A percentile compares a stretch with the other conserved stretches of the same genome.
Evolutionary conservation across 176 grass and related monocot genomes (phyloP).

Genomic region (Stipa capillata): DNA sequence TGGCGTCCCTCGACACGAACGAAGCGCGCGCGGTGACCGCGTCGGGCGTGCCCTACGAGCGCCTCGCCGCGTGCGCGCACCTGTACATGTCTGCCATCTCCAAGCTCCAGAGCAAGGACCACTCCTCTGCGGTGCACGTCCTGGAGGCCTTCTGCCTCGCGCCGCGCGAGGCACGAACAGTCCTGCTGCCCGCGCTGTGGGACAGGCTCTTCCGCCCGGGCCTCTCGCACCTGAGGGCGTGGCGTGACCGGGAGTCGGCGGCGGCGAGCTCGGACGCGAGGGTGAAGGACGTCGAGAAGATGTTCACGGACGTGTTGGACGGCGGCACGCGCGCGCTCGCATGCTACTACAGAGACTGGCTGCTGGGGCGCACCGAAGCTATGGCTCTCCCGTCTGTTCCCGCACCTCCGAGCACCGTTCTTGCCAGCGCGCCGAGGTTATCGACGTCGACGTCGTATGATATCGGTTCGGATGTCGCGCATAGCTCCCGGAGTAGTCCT

Average conservation of each 20-base stretch:
- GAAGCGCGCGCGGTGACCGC: constrained; percentile 18
- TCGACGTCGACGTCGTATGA: constrained; percentile 21
- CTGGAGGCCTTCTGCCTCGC: constrained; percentile 61
- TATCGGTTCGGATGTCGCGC: constrained; percentile 24
- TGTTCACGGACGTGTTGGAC: constrained; percentile 37
- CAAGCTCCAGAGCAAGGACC: constrained; percentile 33
- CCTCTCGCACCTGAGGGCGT: constrained; percentile 46
- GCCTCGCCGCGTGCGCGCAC: constrained; percentile 35
- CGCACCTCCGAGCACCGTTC: constrained; percentile 28
- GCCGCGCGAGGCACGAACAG: constrained; percentile 36
- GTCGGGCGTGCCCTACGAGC: background rate
- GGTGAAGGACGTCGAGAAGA: constrained; percentile 30
- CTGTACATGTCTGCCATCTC: constrained; percentile 24
- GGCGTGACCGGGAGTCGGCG: constrained; percentile 51
- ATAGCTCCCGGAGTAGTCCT: constrained; percentile 25
- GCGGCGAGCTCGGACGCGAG: background rate
- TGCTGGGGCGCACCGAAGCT: constrained; percentile 37
- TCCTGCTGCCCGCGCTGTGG: constrained; percentile 56
- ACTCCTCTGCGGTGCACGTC: constrained; percentile 45
- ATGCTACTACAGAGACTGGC: constrained; percentile 80
- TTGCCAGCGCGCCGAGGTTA: background rate
- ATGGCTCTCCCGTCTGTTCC: constrained; percentile 29
- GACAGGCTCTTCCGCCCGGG: constrained; percentile 44
- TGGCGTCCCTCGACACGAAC: background rate
- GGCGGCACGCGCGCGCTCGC: constrained; percentile 49